phyloP scores from a whole-genome alignment of 805 yeast genomes.

The Sporopachydermia lactativora region DNA sequence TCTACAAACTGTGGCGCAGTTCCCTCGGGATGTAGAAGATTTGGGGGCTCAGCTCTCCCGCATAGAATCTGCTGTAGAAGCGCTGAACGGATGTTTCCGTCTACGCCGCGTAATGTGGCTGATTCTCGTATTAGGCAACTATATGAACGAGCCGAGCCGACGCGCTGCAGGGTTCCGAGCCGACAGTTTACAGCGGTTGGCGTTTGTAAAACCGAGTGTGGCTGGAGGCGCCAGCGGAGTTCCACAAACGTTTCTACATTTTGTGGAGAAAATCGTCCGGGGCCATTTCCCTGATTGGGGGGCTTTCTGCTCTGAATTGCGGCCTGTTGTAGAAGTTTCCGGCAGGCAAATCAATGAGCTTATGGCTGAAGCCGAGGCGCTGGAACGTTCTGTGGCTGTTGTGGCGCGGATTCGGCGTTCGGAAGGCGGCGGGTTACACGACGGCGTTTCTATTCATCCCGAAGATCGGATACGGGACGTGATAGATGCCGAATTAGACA shows the following conservation, averaged over 20 bases:
- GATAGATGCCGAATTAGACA: conserved; percentile 36
- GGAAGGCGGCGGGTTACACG: conserved; percentile 56
- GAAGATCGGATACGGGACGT: conserved; percentile 43
- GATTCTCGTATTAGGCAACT: conserved; percentile 62
- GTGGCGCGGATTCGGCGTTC: conserved; percentile 40
- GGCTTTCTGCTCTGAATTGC: conserved; percentile 45
- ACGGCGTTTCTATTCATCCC: conserved; percentile 49
- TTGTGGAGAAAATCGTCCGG: conserved; percentile 57
- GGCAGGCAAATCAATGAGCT: conserved; percentile 51
- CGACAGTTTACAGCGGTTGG: conserved; percentile 52
- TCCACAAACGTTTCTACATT: conserved; percentile 54
- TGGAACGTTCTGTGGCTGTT: conserved; percentile 32
- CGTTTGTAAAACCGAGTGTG: conserved; percentile 53
- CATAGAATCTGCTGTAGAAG: conserved; percentile 45
- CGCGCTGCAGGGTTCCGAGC: conserved; percentile 59
- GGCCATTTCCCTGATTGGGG: conserved; percentile 50
- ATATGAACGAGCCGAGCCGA: conserved; percentile 60
- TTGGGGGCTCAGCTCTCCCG: conserved; percentile 37
- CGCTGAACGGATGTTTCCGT: conserved; percentile 35
- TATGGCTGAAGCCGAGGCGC: conserved; percentile 43
- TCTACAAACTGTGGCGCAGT: conserved; percentile 36
- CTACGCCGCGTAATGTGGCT: conserved; percentile 47
- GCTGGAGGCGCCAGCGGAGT: conserved; percentile 29
- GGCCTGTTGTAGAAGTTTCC: conserved; percentile 36
- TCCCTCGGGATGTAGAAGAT: conserved; percentile 54